Conservation (phyloP, 1,284 basidiomycete genomes). For the Ceratobasidium theobromae region DNA sequence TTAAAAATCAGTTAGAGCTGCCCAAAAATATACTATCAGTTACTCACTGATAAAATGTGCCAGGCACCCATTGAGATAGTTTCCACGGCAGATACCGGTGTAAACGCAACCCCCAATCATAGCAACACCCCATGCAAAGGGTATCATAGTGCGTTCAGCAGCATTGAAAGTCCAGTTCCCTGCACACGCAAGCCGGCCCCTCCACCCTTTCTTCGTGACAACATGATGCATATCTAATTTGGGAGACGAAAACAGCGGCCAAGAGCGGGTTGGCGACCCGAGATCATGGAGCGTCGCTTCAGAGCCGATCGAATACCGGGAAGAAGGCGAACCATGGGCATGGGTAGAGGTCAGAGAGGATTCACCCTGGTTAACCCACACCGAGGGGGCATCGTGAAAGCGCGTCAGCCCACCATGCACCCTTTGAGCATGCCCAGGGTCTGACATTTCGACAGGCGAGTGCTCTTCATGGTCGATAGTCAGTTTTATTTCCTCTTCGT, state of each 20-base stretch:
- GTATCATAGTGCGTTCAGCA: constrained; percentile 62
- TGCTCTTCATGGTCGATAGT: constrained; percentile 20
- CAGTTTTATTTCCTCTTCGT: constrained; percentile 31
- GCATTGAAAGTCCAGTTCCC: constrained; percentile 53
- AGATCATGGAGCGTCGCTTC: constrained; percentile 24
- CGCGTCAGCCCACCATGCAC: constrained; percentile 54
- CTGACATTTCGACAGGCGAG: constrained; percentile 3
- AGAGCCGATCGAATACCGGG: constrained; percentile 20
- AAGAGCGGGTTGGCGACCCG: not conserved
- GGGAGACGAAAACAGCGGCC: constrained; percentile 24
- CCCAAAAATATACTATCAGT: constrained; percentile 26
- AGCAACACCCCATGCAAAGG: constrained; percentile 66
- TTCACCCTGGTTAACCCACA: constrained; percentile 22
- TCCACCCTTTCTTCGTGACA: not conserved
- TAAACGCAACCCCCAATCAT: constrained; percentile 75
- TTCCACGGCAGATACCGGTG: constrained; percentile 77
- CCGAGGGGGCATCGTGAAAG: not conserved
- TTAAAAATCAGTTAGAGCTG: constrained; percentile 8
- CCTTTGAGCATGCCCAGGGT: constrained; percentile 37
- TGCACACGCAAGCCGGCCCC: not conserved
- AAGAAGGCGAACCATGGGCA: constrained; percentile 4
- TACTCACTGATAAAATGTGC: constrained; percentile 90
- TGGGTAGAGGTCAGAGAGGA: not conserved
- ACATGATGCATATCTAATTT: constrained; percentile 5
- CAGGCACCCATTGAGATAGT: constrained; percentile 78